Percentiles rank a stretch among this genome's conserved stretches.
Conservation (phyloP, 805 yeast species). For the Kodamaea neixiangensis region DNA sequence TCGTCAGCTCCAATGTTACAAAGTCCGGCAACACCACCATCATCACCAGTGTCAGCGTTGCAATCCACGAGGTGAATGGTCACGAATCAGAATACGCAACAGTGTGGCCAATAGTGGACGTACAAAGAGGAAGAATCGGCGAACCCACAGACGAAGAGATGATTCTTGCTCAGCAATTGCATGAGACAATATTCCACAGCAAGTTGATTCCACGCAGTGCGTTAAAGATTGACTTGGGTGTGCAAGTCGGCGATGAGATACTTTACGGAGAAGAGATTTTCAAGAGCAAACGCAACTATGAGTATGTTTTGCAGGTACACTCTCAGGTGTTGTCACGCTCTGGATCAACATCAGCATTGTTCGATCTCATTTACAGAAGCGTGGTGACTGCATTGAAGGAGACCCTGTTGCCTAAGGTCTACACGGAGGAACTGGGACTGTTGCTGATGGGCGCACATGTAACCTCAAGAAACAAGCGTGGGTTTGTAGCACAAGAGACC, state of each 20-base stretch:
- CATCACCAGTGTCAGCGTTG: slow-evolving; percentile 70
- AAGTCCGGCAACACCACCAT: slow-evolving; percentile 73
- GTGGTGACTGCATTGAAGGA: slow-evolving; percentile 61
- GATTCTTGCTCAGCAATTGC: slow-evolving; percentile 64
- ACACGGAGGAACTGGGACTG: slow-evolving; percentile 42
- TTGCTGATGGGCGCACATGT: slow-evolving; percentile 11
- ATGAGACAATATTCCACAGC: slow-evolving; percentile 60
- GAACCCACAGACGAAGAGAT: slow-evolving; percentile 88
- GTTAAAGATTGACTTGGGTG: slow-evolving; percentile 20
- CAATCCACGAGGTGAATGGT: slow-evolving; percentile 52
- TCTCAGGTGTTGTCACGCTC: slow-evolving; percentile 76
- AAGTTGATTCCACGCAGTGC: slow-evolving; percentile 47
- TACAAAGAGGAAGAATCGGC: slow-evolving; percentile 72
- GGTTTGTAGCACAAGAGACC: slow-evolving; percentile 11
- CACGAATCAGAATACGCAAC: slow-evolving; percentile 25
- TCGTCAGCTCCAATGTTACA: slow-evolving; percentile 67
- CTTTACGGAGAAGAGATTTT: slow-evolving; percentile 28
- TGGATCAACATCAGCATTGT: slow-evolving; percentile 60
- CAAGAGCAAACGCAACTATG: slow-evolving; percentile 20
- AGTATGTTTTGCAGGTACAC: slow-evolving; percentile 55
- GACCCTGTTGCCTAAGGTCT: slow-evolving; percentile 66
- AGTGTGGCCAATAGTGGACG: slow-evolving; percentile 74
- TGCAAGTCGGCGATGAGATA: slow-evolving; percentile 18
- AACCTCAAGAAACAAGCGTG: slow-evolving; percentile 8
- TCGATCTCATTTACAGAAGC: slow-evolving; percentile 74